Base-by-base conservation (phyloP, 768 basidiomycete genomes). In the Boletus coccyginus region DNA sequence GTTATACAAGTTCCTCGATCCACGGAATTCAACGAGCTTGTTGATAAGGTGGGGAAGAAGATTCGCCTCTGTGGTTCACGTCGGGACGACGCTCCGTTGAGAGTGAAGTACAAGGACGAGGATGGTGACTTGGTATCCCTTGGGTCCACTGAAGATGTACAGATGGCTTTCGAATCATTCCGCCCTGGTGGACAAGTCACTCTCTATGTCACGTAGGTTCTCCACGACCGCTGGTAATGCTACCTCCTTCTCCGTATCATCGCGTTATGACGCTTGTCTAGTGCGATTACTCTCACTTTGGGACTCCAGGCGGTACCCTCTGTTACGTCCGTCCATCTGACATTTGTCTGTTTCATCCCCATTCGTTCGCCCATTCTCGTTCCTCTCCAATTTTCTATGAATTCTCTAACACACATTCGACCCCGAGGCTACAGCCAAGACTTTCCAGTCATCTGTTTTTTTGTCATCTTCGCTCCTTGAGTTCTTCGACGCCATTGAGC, bases 41-140 rank as follows among this genome's bases (percentile, higher is more conserved):
- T 95, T 50, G 90, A 94, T 71, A 89, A 87, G 69, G 92, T 98
- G 2, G 87, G 90, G 35, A 86, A 86, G 75, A 98, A 98, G 82
- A 95, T 98, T 63, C 82, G 92, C 32, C 78, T 95, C 29, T 96
- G 94, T 69, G 92, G 92, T 19, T 90, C 90, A 3, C 79, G 86
- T 60, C 76, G 88, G 36, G 88, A 89, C 48, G 87, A 91, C 67
- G 81, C 85, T n/a, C 87, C 91, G 0, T 70, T 96, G 64, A 82
- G 90, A 33, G 88, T 94, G 61, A 93, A 88, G 70, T 96, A 95
- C 72, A 84, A 78, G 70, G 94, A 96, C 71, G 94, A 96, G 67
- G 94, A 96, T 64, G 93, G 93, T 24, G 94, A 96, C 68, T 78
- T 93, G 80, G 84, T 96, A 45, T 88, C 85, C 32, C 80, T 96